Evolutionary conservation across 257 asterid species (phyloP), one percentile per base, ranked within the genome.

Genomic region (Solanum lycopersicoides): DNA sequence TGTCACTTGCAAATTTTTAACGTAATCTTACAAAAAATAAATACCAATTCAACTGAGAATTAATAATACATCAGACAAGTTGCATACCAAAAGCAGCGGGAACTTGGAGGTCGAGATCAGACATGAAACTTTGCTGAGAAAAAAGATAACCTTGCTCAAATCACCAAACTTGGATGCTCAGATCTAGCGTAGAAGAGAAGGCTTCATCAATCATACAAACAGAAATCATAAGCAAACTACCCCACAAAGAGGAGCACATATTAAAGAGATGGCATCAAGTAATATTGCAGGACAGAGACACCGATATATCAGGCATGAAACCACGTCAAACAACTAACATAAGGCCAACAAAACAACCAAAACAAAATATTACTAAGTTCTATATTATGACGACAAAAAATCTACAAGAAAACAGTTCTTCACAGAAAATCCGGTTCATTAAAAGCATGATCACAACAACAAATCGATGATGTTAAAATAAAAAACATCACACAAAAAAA

Each of bases 41-140:
- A 83, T 34, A 82, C 84, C 80, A 72, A 42, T 25, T 37, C 82
- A 28, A 45, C 84, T 16, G 25, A 79, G 63, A 23, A 5, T 32
- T 74, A 18, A 59, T 84, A 12, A 50, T 5, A 66, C 53, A 50
- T 34, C 50, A 85, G 56, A 86, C 39, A 65, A 79, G 56, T 7
- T 2, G 66, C 89, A 84, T 93, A 93, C 94, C 95, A 71, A 91
- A 93, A 77, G 94, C 83, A 88, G 89, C 87, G 11, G 96, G 95
- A 88, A 87, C 89, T 89, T 92, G 94, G 89, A 89, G 91, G 87
- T 93, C 94, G 89, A 92, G 91, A 44, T 93, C 96, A 90, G 95
- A 92, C 96, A 92, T 93, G 93, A 92, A 93, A 88, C 86, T 93
- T 77, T 88, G 91, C 79, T 89, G 93, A 73, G 73, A 75, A 88